phyloP scores from a whole-genome alignment of 495 filamentous ascomycete genomes.

The Physcia stellaris region DNA sequence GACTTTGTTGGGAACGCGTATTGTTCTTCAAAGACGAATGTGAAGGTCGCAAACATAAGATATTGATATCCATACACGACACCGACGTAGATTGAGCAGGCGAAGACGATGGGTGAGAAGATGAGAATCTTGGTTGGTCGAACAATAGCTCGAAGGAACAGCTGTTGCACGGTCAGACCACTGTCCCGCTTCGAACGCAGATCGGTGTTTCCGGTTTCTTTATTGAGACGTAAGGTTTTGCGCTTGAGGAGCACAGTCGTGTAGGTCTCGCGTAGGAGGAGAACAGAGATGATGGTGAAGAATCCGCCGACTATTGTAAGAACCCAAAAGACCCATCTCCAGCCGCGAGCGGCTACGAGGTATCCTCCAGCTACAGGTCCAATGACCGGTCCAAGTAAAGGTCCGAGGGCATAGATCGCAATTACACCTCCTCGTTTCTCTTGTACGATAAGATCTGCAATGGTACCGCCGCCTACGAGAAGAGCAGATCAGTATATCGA shows the following conservation, averaged over 20 bases:
- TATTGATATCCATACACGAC: conserved; percentile 57
- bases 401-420: conserved; percentile 42
- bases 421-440: conserved; percentile 42
- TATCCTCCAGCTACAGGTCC: conserved; percentile 38
- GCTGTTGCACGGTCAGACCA: conserved; percentile 28
- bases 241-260: conserved; percentile 44
- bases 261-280: conserved; percentile 51
- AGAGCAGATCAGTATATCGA: too few relatives aligned
- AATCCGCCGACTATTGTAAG: conserved; percentile 30
- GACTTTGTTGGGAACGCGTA: conserved; percentile 49
- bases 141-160: conserved; percentile 38
- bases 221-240: conserved; percentile 40
- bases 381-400: conserved; percentile 41
- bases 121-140: conserved; percentile 45
- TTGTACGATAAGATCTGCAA: conserved; percentile 42
- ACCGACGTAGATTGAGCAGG: conserved; percentile 46
- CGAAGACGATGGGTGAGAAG: conserved; percentile 46
- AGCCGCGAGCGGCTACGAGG: conserved; percentile 38
- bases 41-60: conserved; percentile 55
- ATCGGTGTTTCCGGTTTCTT: conserved; percentile 46
- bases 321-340: conserved; percentile 55
- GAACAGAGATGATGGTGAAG: conserved; percentile 20
- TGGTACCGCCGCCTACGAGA: conserved; percentile 42
- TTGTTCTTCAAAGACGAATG: conserved; percentile 41
- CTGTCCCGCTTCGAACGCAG: conserved; percentile 35